These are phyloP conservation scores for Boletus barrowsii DNA, from an alignment of 768 basidiomycete species.

Conservation along the genomic window DNA sequence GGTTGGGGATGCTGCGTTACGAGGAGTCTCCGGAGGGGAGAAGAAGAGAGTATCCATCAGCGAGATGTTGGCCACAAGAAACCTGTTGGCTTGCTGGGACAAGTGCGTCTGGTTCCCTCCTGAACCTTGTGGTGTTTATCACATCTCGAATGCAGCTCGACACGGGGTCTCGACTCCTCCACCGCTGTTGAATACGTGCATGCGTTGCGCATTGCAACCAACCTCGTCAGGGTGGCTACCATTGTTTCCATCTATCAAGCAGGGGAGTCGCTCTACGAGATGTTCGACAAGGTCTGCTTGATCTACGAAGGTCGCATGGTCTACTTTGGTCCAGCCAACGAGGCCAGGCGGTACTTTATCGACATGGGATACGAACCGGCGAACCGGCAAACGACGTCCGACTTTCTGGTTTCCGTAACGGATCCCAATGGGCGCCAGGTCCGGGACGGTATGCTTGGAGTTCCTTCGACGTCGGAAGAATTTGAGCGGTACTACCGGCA, in stretches of 20 bases:
- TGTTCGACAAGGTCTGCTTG: conserved; percentile 71
- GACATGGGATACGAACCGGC: conserved; percentile 54
- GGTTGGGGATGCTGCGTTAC: conserved; percentile 76
- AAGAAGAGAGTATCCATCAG: conserved; percentile 80
- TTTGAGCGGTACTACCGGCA: conserved; percentile 49
- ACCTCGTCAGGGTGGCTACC: conserved; percentile 50
- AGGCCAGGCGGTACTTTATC: conserved; percentile 58
- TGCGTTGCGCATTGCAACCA: conserved; percentile 65
- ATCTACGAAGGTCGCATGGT: conserved; percentile 58
- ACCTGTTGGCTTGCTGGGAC: conserved; percentile 76
- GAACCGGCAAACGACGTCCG: conserved; percentile 59
- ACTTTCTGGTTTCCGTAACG: conserved; percentile 60
- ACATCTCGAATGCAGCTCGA: conserved; percentile 45
- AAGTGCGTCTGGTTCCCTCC: conserved; percentile 41
- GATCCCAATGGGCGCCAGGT: conserved; percentile 59
- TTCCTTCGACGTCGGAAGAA: conserved; percentile 49
- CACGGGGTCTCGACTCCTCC: conserved; percentile 62
- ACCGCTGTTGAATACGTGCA: conserved; percentile 75
- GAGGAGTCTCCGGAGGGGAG: conserved; percentile 75
- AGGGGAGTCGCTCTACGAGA: conserved; percentile 60
- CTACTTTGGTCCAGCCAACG: conserved; percentile 55
- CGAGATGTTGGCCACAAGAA: conserved; percentile 69
- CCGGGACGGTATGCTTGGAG: conserved; percentile 29
- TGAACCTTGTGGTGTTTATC: conserved; percentile 44
- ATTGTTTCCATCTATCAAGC: conserved; percentile 88